Conservation (phyloP, 352 stramenopile species). For the Phytophthora quininea region DNA sequence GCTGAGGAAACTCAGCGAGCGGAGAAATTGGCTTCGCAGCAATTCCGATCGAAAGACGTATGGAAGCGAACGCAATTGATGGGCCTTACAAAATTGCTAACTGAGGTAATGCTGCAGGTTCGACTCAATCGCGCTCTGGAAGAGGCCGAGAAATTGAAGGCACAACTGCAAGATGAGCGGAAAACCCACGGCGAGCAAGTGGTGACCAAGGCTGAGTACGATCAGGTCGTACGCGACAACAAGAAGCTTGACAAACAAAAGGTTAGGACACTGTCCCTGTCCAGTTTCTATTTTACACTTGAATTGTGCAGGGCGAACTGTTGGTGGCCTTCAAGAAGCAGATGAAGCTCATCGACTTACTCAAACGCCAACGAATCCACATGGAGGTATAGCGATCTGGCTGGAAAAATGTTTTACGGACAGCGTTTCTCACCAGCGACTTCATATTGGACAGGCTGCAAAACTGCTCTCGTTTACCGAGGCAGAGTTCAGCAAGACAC, state of each 20-base stretch:
- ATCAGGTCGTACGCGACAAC: slow-evolving; percentile 67
- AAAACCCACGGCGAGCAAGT: slow-evolving; percentile 51
- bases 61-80: not conserved
- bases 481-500: slow-evolving; percentile 81
- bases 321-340: slow-evolving; percentile 85
- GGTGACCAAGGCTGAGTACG: slow-evolving; percentile 59
- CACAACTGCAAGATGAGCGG: slow-evolving; percentile 66
- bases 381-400: slow-evolving; percentile 61
- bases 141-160: slow-evolving; percentile 77
- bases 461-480: slow-evolving; percentile 90
- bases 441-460: slow-evolving; percentile 46
- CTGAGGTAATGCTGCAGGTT: slow-evolving; percentile 35
- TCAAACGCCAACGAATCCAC: slow-evolving; percentile 86
- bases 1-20: slow-evolving; percentile 59
- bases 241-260: slow-evolving; percentile 87
- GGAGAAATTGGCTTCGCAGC: slow-evolving; percentile 69
- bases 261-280: slow-evolving; percentile 21
- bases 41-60: slow-evolving; percentile 82
- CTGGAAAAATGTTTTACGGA: not conserved
- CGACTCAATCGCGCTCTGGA: slow-evolving; percentile 79
- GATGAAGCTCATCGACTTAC: slow-evolving; percentile 87
- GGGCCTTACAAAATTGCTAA: not conserved
- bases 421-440: slow-evolving; percentile 5
- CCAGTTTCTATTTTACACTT: too few relatives aligned
- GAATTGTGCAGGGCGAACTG: slow-evolving; percentile 53